Evolutionary conservation across 176 grass and related monocot species (phyloP).

Genomic region (Echinochloa phyllopogon): DNA sequence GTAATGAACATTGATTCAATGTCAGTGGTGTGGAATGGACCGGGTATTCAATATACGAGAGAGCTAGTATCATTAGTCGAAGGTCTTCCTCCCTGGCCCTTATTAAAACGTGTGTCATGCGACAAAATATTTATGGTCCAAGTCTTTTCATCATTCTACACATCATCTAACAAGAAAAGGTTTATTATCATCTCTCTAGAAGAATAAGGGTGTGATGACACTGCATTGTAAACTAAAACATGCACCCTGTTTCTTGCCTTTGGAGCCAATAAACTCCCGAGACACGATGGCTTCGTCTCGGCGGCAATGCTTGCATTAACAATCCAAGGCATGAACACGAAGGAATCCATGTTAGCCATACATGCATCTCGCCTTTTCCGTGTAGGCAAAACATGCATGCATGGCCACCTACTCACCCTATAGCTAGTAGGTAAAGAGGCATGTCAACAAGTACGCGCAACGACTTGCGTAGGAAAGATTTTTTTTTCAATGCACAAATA

Average conservation of each 20-base stretch:
- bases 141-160: neutral
- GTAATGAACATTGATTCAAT: too few relatives aligned
- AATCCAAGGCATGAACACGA: constrained; percentile 5
- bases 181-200: neutral
- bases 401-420: constrained; percentile 1
- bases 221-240: constrained; percentile 26
- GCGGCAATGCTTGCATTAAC: constrained; percentile 2
- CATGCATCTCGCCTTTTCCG: neutral
- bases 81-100: neutral
- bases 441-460: constrained; percentile 10
- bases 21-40: neutral
- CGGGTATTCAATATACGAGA: neutral
- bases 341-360: constrained; percentile 1
- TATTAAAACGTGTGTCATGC: neutral
- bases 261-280: neutral
- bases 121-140: neutral
- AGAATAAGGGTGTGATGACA: neutral
- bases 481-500: neutral
- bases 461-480: neutral
- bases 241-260: constrained; percentile 42
- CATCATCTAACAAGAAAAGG: neutral
- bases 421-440: neutral
- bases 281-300: neutral
- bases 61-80: neutral
- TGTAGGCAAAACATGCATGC: neutral